Base-by-base conservation (phyloP, 1,139 yeast genomes). In the Candida tunisiensis region DNA sequence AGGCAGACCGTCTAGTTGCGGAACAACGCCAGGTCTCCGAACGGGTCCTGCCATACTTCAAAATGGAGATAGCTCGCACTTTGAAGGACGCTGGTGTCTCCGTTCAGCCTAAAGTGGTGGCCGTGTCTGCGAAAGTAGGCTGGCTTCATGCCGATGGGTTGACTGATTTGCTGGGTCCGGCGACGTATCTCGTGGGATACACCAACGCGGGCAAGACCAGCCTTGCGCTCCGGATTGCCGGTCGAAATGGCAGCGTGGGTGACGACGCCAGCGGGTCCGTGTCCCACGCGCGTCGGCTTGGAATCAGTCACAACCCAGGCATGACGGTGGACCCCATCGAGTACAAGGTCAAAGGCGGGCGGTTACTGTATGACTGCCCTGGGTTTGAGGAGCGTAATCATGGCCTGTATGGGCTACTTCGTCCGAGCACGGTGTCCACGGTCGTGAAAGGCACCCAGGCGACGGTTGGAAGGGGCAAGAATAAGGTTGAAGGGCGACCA, bases 141-240 rank as follows among this genome's bases (percentile, higher is more conserved):
- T 5, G 39, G 31, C 19, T 5, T 15, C 7, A 20, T n/a, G n/a
- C n/a, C n/a, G n/a, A 20, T 14, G 22, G 63, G 31, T 42, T 75
- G 23, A 36, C 42, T 17, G 37, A 51, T 16, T 55, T 59, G 21
- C 51, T 59, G 27, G 56, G 55, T 2, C 62, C 63, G 0, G 57
- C 57, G 15, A 60, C 70, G 16, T 74, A 69, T 42, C 47, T 82
- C 19, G 55, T 80, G 8, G 94, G 95, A 2, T 62, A 63, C 36
- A 70, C 79, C 7, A 80, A 80, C 42, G 60, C 70, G 10, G 95
- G 95, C 1, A 82, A 82, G 45, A 70, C 91, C 1, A 60, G 75
- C 1, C 44, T 82, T 16, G 60, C 74, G 3, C 66, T 62, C 37
- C 45, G 66, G n/a, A 39, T 74, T 18, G 38, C 68, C 31, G 27